Conservation (phyloP, 2,329 filamentous ascomycete species). For the Penicillium occitanis region DNA sequence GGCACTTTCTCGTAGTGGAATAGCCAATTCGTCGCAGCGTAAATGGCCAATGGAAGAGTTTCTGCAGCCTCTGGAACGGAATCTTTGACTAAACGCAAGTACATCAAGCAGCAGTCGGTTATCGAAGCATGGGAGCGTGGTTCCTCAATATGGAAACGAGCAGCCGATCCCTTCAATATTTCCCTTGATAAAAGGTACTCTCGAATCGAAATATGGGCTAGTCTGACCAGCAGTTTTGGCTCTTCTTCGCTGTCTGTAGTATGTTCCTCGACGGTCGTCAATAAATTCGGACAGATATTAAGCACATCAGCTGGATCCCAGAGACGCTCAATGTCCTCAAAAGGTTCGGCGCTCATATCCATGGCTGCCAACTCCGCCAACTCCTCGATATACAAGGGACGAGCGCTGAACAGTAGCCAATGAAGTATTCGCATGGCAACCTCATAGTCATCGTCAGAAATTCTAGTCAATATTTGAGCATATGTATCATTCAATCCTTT, state of each 20-base stretch:
- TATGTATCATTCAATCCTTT: conserved; percentile 17
- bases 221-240: conserved; percentile 10
- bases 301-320: conserved; percentile 19
- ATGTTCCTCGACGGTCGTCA: conserved; percentile 16
- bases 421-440: conserved; percentile 17
- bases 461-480: conserved; percentile 13
- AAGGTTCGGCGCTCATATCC: conserved; percentile 6
- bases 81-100: conserved; percentile 7
- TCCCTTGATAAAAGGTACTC: conserved; percentile 17
- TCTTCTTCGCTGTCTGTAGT: background rate
- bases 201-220: conserved; percentile 19
- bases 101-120: conserved; percentile 17
- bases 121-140: conserved; percentile 6
- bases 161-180: conserved; percentile 7
- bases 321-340: background rate
- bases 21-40: conserved; percentile 15
- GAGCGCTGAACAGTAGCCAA: conserved; percentile 17
- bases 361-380: conserved; percentile 18
- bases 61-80: background rate
- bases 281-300: conserved; percentile 15
- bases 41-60: conserved; percentile 4
- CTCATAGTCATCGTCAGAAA: conserved; percentile 9
- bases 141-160: conserved; percentile 10
- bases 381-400: conserved; percentile 17
- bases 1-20: conserved; percentile 17